These are phyloP conservation scores for Syzygium aqueum DNA, from an alignment of 345 rosid genomes.

Conservation along the genomic window DNA sequence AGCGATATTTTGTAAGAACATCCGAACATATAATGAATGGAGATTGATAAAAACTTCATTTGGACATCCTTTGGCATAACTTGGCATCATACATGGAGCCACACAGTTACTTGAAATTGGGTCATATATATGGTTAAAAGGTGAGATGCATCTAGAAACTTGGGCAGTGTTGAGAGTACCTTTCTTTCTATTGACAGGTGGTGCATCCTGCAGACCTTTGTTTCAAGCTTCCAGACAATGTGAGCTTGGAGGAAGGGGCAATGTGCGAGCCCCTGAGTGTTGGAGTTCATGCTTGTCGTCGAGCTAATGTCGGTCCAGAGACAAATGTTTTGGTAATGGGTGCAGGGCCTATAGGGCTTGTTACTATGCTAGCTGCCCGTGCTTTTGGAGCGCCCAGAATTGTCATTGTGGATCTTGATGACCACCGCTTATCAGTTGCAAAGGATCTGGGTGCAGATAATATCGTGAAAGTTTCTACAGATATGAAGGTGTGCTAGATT, in stretches of 20 bases:
- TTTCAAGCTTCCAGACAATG: conserved; percentile 82
- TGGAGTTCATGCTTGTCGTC: conserved; percentile 91
- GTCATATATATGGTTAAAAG: not conserved
- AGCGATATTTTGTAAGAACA: not conserved
- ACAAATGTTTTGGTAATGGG: conserved; percentile 74
- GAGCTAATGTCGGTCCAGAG: conserved; percentile 69
- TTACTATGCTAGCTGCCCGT: conserved; percentile 78
- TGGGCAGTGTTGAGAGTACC: not conserved
- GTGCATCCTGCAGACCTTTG: conserved; percentile 92
- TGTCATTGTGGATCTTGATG: conserved; percentile 76
- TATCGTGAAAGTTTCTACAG: conserved; percentile 53
- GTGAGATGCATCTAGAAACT: not conserved
- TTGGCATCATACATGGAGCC: not conserved
- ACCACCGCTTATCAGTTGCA: conserved; percentile 63
- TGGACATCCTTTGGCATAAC: not conserved
- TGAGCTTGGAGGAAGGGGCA: conserved; percentile 94
- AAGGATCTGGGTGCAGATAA: conserved; percentile 69
- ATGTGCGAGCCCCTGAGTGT: conserved; percentile 97
- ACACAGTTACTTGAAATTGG: not conserved
- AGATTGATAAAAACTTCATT: not conserved
- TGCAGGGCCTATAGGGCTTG: conserved; percentile 93
- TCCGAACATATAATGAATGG: not conserved
- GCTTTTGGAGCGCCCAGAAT: conserved; percentile 86
- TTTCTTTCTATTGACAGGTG: conserved; percentile 29
- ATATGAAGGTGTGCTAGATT: conserved; percentile 38